Conservation (phyloP, 345 rosid genomes). For the Eucalyptus cladocalyx region DNA sequence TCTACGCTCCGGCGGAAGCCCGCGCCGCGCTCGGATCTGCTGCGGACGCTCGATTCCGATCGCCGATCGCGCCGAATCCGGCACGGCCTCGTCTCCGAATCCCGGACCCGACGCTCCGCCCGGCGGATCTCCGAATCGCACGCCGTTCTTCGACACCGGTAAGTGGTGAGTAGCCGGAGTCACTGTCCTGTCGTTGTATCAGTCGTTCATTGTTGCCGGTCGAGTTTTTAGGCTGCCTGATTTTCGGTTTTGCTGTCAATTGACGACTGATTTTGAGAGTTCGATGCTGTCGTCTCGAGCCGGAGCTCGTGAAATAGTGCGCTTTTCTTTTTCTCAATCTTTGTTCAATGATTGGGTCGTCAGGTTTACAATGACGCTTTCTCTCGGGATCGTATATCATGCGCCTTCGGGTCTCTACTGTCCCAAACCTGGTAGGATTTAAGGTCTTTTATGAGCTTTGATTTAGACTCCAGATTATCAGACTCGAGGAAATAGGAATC, state of each 20-base stretch:
- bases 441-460: background rate
- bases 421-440: background rate
- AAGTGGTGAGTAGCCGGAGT: background rate
- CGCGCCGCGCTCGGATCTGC: background rate
- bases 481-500: background rate
- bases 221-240: background rate
- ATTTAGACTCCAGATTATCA: background rate
- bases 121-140: background rate
- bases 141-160: background rate
- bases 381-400: background rate
- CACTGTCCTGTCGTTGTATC: background rate
- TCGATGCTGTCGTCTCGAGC: background rate
- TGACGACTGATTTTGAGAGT: background rate
- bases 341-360: background rate
- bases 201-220: background rate
- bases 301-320: background rate
- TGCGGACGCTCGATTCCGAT: background rate
- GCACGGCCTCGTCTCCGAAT: background rate
- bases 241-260: background rate
- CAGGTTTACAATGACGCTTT: background rate
- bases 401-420: background rate
- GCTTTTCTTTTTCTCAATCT: background rate
- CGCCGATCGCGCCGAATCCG: background rate
- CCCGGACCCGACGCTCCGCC: background rate
- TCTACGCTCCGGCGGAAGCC: background rate